phyloP scores from a whole-genome alignment of 352 stramenopile genomes.

The Phytophthora pini region DNA sequence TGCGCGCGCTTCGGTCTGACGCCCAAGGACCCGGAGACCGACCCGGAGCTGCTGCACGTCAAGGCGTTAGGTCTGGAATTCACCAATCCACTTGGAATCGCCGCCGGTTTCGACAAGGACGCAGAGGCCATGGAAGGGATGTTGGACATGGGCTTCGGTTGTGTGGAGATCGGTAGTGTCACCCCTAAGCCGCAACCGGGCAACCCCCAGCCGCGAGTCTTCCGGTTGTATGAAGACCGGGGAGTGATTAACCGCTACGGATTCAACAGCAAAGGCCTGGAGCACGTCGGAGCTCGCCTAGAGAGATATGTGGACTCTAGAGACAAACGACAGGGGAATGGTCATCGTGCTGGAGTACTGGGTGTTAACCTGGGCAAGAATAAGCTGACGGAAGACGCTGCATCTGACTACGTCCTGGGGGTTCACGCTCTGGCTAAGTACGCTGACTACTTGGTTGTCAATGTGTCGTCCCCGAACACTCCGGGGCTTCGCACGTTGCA shows the following conservation, averaged over 20 bases:
- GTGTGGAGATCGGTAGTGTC: constrained; percentile 96
- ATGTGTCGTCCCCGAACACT: constrained; percentile 98
- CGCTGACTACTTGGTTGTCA: constrained; percentile 98
- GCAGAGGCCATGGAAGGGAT: constrained; percentile 93
- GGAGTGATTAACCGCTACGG: constrained; percentile 98
- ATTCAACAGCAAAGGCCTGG: constrained; percentile 96
- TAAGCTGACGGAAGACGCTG: constrained; percentile 89
- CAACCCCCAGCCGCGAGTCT: constrained; percentile 97
- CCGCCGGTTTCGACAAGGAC: constrained; percentile 98
- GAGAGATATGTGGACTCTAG: constrained; percentile 59
- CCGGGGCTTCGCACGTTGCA: constrained; percentile 86
- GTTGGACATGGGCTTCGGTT: constrained; percentile 95
- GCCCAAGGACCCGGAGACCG: constrained; percentile 63
- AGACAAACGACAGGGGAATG: constrained; percentile 29
- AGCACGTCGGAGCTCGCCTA: constrained; percentile 77
- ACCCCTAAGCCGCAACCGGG: constrained; percentile 93
- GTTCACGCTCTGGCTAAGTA: constrained; percentile 93
- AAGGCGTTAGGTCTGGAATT: constrained; percentile 81
- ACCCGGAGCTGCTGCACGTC: constrained; percentile 64
- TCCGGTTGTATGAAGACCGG: constrained; percentile 94
- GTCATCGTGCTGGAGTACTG: constrained; percentile 84
- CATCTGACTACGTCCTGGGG: constrained; percentile 91
- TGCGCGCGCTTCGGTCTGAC: constrained; percentile 73
- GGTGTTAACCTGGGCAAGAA: constrained; percentile 99
- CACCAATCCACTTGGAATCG: constrained; percentile 94